Evolutionary conservation across 208 protist species (phyloP), one percentile per base, ranked within the genome.

Genomic region (Trichomonas gallinae): DNA sequence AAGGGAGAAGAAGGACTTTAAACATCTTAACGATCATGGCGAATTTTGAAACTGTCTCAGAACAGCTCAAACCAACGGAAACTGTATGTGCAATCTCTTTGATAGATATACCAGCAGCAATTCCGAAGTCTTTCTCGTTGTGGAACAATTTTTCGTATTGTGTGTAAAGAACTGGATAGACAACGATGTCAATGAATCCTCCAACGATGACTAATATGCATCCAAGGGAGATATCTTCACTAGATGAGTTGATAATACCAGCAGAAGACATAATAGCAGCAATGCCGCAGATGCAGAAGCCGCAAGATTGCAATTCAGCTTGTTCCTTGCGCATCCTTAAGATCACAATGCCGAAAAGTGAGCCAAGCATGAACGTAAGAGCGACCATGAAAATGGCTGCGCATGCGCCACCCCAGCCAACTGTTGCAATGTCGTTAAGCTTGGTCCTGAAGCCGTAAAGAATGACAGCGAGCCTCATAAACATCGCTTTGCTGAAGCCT

Each of bases 11-110:
- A n/a, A 89, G 36, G 13, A 89, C 83, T 89, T 89, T 89, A 17
- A 89, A 89, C 83, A 89, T 89, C 40, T 89, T 89, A 48, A 89
- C 83, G 42, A 89, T 89, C 83, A 89, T 89, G 0, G 83, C 83
- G 31, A 44, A 89, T 48, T 89, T 89, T 0, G n/a, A 44, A 89
- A 89, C 83, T 48, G 38, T 46, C 17, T 44, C 83, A 23, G 83
- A 89, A 17, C 83, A 89, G 34, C n/a, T 44, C 23, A 89, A 89
- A 46, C 83, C 83, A 46, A 89, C 40, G 36, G 40, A 46, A n/a
- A 89, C 38, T 3, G 83, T 89, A 21, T 89, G 83, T 17, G 83
- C 83, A 31, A 89, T 89, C 36, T 89, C 83, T 89, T 89, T 89
- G 83, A 89, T 89, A 8, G 83, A 89, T 0, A 46, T 46, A 31